These are phyloP conservation scores for Sorghum bicolor DNA, from an alignment of 176 grass and related monocot species.

Conservation along the genomic window Sorghum_bicolor_NCBIv3 NC_012873.2:46655001-46655500, in stretches of 20 bases:
- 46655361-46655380: conserved; percentile 35
- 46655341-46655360: conserved; percentile 41
- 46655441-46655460: conserved; percentile 46
- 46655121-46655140: conserved; percentile 38
- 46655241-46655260: conserved; percentile 42
- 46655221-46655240: conserved; percentile 42
- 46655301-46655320: conserved; percentile 36
- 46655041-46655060: background rate
- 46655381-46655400: conserved; percentile 29
- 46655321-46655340: conserved; percentile 36
- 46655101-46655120: background rate
- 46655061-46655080: background rate
- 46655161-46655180: conserved; percentile 51
- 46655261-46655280: conserved; percentile 29
- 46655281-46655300: conserved; percentile 33
- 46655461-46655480: conserved; percentile 41
- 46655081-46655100: background rate
- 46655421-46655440: conserved; percentile 39
- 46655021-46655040: background rate
- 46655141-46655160: conserved; percentile 47
- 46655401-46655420: conserved; percentile 35
- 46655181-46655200: conserved; percentile 31
- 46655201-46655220: conserved; percentile 37
- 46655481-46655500: conserved; percentile 35
- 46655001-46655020: too few relatives aligned